These are phyloP conservation scores for Ceratocystis colombiana DNA, from an alignment of 2,329 filamentous ascomycete species.

Conservation along the genomic window DNA sequence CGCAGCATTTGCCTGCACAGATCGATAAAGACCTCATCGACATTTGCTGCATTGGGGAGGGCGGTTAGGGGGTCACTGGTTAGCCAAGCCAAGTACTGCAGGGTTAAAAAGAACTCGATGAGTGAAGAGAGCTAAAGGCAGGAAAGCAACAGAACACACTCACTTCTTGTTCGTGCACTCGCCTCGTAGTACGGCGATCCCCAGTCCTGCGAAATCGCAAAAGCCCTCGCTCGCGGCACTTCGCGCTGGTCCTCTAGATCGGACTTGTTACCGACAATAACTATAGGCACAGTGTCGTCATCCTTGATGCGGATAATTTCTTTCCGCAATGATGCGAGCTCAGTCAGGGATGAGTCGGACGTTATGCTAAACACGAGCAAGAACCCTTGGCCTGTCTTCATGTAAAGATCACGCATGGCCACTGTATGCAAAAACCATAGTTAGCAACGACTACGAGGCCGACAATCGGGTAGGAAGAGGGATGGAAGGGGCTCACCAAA, in stretches of 20 bases:
- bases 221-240: conserved; percentile 68
- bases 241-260: conserved; percentile 78
- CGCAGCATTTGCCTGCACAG: conserved; percentile 74
- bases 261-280: conserved; percentile 86
- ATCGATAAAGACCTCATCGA: conserved; percentile 81
- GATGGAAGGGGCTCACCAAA: conserved; percentile 57
- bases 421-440: conserved; percentile 34
- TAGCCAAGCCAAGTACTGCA: not conserved
- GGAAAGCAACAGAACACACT: conserved; percentile 29
- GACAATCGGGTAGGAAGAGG: conserved; percentile 3
- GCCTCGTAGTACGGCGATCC: conserved; percentile 86
- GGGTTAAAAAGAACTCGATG: not conserved
- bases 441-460: conserved; percentile 25
- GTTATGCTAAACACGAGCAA: conserved; percentile 88
- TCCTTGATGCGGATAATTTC: conserved; percentile 89
- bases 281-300: conserved; percentile 72
- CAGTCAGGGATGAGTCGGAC: conserved; percentile 69
- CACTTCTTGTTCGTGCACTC: conserved; percentile 65
- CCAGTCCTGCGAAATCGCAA: conserved; percentile 78
- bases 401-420: conserved; percentile 70
- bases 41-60: conserved; percentile 51
- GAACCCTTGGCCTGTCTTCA: conserved; percentile 89
- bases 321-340: conserved; percentile 70
- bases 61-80: not conserved
- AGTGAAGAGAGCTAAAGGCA: not conserved